phyloP scores from a whole-genome alignment of 2,329 filamentous ascomycete species.

The Colletotrichum sp. region DNA sequence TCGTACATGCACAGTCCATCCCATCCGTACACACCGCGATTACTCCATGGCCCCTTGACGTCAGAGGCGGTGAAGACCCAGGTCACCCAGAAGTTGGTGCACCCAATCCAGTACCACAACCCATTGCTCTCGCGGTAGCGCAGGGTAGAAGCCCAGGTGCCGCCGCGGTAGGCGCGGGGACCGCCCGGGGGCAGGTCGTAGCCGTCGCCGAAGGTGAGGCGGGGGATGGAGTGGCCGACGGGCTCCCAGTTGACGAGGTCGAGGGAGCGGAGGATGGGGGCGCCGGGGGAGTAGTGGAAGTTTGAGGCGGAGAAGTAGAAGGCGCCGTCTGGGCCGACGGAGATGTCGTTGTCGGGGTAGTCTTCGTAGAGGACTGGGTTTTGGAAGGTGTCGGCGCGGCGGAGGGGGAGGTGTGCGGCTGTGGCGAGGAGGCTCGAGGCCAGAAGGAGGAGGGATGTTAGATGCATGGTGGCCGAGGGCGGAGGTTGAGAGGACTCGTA shows the following conservation, averaged over 20 bases:
- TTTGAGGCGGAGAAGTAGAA: slow-evolving; percentile 63
- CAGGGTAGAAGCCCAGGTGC: slow-evolving; percentile 62
- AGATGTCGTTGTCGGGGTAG: slow-evolving; percentile 59
- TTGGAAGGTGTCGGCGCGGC: slow-evolving; percentile 34
- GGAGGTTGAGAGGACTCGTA: neutral
- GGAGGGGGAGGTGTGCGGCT: neutral
- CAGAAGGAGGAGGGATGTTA: neutral
- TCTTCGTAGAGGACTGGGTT: slow-evolving; percentile 63
- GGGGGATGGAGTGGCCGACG: slow-evolving; percentile 49
- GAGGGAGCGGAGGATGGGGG: slow-evolving; percentile 59
- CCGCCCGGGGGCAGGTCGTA: slow-evolving; percentile 49
- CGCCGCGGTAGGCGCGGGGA: slow-evolving; percentile 52
- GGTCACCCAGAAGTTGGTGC: slow-evolving; percentile 53
- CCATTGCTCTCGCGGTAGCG: slow-evolving; percentile 54
- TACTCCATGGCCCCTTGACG: slow-evolving; percentile 47
- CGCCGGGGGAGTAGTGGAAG: slow-evolving; percentile 62
- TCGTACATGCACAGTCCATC: slow-evolving; percentile 60
- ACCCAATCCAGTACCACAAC: slow-evolving; percentile 64
- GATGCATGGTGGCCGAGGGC: neutral
- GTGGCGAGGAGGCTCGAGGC: neutral
- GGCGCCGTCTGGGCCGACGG: slow-evolving; percentile 51
- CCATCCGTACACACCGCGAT: slow-evolving; percentile 35
- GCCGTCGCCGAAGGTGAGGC: slow-evolving; percentile 48
- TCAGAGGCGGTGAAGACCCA: slow-evolving; percentile 57
- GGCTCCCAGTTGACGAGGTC: slow-evolving; percentile 60